Percentiles rank a stretch among this genome's conserved stretches.
phyloP scores from a whole-genome alignment of 768 basidiomycete genomes.

The Auricularia sp. region DNA sequence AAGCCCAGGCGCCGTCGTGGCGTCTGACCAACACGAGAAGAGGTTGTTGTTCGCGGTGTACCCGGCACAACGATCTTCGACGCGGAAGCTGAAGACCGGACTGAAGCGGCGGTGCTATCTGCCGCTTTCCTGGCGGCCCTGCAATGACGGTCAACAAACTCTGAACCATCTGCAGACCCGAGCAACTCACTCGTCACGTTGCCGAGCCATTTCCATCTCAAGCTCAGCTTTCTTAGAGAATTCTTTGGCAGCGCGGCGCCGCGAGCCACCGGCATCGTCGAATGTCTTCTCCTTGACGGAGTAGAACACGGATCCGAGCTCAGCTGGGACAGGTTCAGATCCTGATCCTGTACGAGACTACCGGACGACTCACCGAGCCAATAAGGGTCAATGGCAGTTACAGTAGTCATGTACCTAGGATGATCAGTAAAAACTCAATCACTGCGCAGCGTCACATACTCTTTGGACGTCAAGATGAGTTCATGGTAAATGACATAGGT shows the following conservation, averaged over 20 bases:
- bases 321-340: slow-evolving; percentile 41
- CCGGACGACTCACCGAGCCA: slow-evolving; percentile 68
- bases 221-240: slow-evolving; percentile 87
- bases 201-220: slow-evolving; percentile 82
- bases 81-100: slow-evolving; percentile 33
- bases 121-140: slow-evolving; percentile 54
- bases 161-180: neutral
- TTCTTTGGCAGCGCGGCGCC: slow-evolving; percentile 73
- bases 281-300: slow-evolving; percentile 98
- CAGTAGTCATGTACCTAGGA: slow-evolving; percentile 87
- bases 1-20: slow-evolving; percentile 67
- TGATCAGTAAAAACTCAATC: slow-evolving; percentile 13
- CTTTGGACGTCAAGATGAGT: slow-evolving; percentile 87
- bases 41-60: slow-evolving; percentile 50
- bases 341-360: slow-evolving; percentile 5
- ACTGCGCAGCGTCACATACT: slow-evolving; percentile 19
- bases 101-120: slow-evolving; percentile 47
- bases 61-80: slow-evolving; percentile 70
- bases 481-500: slow-evolving; percentile 97
- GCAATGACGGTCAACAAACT: slow-evolving; percentile 8
- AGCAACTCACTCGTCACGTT: slow-evolving; percentile 58
- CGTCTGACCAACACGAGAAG: slow-evolving; percentile 57
- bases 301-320: slow-evolving; percentile 93
- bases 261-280: slow-evolving; percentile 65
- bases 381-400: slow-evolving; percentile 94